Base-by-base conservation (phyloP, 495 filamentous ascomycete genomes). In the Penicillium arizonense region DNA sequence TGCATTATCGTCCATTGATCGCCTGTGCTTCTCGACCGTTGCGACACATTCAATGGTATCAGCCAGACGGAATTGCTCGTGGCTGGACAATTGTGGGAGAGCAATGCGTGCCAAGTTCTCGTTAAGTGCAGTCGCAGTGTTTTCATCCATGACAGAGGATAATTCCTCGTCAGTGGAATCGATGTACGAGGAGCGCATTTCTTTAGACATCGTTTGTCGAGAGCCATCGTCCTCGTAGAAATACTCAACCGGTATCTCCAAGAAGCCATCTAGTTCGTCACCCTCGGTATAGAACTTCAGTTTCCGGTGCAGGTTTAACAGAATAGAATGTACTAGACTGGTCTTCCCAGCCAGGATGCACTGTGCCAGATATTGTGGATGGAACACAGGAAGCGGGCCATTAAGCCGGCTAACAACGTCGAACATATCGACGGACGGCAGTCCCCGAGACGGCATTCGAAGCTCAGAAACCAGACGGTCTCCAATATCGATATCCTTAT, bases 1-100 rank as follows among this genome's bases (percentile, higher is more conserved):
- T 10, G 89, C 93, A 66, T 96, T 96, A 60, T 90, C 89, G 67
- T 97, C 93, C 73, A 96, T 90, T 12, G 92, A 95, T 4, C 91
- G 81, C 35, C 90, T 80, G 62, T 97, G 90, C 69, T 92, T 90
- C 59, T 93, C 89, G 0, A 95, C 91, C 12, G 88, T 82, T 8
- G 89, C 88, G 40, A 90, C 82, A 54, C 92, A 96, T 68, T 96
- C 91, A 53, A 96, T 80, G 21, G 91, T 96, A 63, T 92, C 86
- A 3, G 86, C 87, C 5, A 97, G 74, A 53, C 89, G 87, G 53
- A 95, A 93, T 64, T 97, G 93, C 57, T 96, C 91, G 45, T 88
- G 87, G 43, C 87, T 87, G 1, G 92, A 90, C 2, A 97, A 77
- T 62, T 93, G 87, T 5, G 90, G 88, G n/a, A 97, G 62, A 30